Percentiles rank a stretch among this genome's conserved stretches.
Conservation (phyloP, 2,329 filamentous ascomycete species). For the Cadophora malorum region DNA sequence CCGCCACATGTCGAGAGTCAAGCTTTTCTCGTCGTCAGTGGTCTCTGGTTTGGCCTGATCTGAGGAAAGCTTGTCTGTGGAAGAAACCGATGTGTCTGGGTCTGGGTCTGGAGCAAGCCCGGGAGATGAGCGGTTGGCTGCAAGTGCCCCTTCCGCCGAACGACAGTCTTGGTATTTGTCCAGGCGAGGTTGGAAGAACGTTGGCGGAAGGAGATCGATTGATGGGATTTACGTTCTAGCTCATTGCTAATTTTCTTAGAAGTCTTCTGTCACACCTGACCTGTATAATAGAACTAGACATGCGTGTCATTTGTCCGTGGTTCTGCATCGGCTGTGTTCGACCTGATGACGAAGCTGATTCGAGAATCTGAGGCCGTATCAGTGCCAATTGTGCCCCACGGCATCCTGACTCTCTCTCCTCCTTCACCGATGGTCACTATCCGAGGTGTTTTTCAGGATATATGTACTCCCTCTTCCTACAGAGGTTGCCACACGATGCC, state of each 20-base stretch:
- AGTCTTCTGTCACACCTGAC: background rate
- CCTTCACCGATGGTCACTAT: background rate
- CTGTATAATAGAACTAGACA: background rate
- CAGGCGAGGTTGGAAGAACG: background rate
- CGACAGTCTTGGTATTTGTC: constrained; percentile 10
- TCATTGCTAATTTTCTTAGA: background rate
- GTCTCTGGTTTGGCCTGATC: constrained; percentile 1
- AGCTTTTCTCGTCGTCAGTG: constrained; percentile 18
- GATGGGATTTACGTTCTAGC: background rate
- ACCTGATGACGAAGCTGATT: constrained; percentile 8
- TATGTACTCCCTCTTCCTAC: background rate
- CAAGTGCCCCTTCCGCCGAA: constrained; percentile 14
- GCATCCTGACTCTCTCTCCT: background rate
- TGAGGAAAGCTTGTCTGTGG: constrained; percentile 18
- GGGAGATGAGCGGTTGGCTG: background rate
- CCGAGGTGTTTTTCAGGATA: constrained; percentile 2
- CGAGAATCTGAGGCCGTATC: constrained; percentile 6
- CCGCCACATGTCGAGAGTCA: constrained; percentile 15
- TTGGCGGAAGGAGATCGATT: background rate
- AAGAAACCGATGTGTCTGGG: constrained; percentile 12
- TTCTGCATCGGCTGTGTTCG: background rate
- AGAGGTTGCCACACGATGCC: background rate
- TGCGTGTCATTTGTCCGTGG: background rate
- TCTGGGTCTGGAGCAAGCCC: background rate
- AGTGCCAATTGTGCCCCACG: background rate